phyloP scores from a whole-genome alignment of 768 basidiomycete species.

The Rhizopogon sp. region DNA sequence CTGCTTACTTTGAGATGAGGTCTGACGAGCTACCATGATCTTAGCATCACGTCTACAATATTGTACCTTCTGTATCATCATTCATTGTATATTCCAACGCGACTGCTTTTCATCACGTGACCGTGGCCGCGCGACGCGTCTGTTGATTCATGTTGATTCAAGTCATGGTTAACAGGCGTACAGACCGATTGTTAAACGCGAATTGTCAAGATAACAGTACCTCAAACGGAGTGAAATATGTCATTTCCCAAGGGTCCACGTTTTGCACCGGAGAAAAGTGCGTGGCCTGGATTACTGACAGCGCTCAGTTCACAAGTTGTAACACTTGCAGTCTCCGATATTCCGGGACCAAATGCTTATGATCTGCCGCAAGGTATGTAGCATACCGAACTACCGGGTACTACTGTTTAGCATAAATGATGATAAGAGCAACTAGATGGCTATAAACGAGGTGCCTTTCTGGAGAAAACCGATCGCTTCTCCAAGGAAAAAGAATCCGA shows the following conservation, averaged over 20 bases:
- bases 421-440: slow-evolving; percentile 30
- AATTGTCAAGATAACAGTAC: background rate
- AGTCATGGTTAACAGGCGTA: too few relatives aligned
- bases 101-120: slow-evolving; percentile 23
- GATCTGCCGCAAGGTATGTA: slow-evolving; percentile 34
- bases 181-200: background rate
- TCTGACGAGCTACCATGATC: too few relatives aligned
- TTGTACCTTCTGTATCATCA: too few relatives aligned
- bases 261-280: slow-evolving; percentile 39
- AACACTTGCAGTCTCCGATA: slow-evolving; percentile 30
- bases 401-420: slow-evolving; percentile 19
- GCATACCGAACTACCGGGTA: background rate
- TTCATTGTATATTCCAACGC: background rate
- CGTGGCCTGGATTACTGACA: background rate
- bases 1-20: too few relatives aligned
- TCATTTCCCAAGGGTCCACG: slow-evolving; percentile 46
- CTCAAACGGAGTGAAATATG: slow-evolving; percentile 3
- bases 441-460: slow-evolving; percentile 54
- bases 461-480: slow-evolving; percentile 54
- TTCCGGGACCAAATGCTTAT: slow-evolving; percentile 50
- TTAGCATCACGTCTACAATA: too few relatives aligned
- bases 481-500: slow-evolving; percentile 37
- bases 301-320: background rate
- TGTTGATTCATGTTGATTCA: slow-evolving; percentile 13
- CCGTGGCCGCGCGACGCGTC: slow-evolving; percentile 11